Evolutionary conservation across 2,329 filamentous ascomycete species (phyloP), one percentile per base, ranked within the genome.

Genomic region (Talaromyces sp.): DNA sequence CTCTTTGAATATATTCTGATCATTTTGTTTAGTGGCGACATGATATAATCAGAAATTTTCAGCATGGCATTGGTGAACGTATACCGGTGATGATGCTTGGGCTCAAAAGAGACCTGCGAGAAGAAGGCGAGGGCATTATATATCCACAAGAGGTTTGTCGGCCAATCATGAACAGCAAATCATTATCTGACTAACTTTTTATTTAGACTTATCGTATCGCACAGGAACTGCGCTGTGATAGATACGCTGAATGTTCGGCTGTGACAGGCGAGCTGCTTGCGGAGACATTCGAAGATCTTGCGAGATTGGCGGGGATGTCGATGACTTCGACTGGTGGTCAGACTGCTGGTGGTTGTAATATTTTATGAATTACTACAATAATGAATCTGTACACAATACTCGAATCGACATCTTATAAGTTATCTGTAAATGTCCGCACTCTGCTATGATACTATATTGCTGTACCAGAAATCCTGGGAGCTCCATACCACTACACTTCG

Each of bases 201-300:
- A 62, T 57, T 65, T 61, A 76, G 78, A 82, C 57, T 70, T 83
- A 79, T 73, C 80, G 64, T 68, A 83, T 82, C 6, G 83, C 84
- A 14, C 82, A 84, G 60, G 80, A 83, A 60, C 80, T 86, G 70
- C 74, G 82, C 20, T 83, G 80, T 65, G 84, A 86, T 72, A 73
- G 77, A 32, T 86, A 86, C 68, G 84, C 82, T 3, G 84, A 86
- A 64, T 86, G 84, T 58, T 85, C 82, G 55, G 83, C 84, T 36
- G 33, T 81, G 35, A 86, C 83, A 5, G 83, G 84, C 3, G 81
- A 86, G 69, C 69, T 86, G 35, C 80, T 84, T 58, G 72, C 73
- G 29, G 79, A 86, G 66, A 82, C 83, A 0, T 77, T 86, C 52
- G 83, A 86, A 62, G 84, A 86, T 65, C 74, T 86, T 17, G 82